phyloP scores from a whole-genome alignment of 352 stramenopile species.

The Phytopythium cucurbitacearum region DNA sequence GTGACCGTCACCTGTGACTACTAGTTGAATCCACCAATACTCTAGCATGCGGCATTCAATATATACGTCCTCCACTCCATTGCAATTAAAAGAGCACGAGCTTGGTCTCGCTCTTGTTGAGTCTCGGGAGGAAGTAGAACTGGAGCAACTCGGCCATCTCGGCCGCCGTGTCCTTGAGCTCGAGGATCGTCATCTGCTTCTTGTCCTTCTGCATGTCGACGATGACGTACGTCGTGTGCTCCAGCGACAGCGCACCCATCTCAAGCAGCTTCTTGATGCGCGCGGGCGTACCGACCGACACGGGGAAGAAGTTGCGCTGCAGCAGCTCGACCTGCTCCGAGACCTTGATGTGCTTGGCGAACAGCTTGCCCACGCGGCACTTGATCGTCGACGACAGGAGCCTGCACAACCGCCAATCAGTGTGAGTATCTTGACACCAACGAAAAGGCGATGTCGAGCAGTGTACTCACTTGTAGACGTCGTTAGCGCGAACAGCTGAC shows the following conservation, averaged over 20 bases:
- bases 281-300: slow-evolving; percentile 73
- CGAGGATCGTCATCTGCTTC: slow-evolving; percentile 77
- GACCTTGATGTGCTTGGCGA: slow-evolving; percentile 92
- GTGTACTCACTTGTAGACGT: slow-evolving; percentile 90
- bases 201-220: slow-evolving; percentile 88
- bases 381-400: slow-evolving; percentile 77
- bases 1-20: not conserved
- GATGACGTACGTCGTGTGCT: slow-evolving; percentile 77
- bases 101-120: slow-evolving; percentile 62
- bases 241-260: slow-evolving; percentile 62
- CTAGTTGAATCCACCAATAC: too few relatives aligned
- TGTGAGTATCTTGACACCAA: not conserved
- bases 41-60: too few relatives aligned
- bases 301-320: slow-evolving; percentile 57
- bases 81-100: slow-evolving; percentile 63
- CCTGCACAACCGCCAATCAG: slow-evolving; percentile 29
- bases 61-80: not conserved
- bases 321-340: slow-evolving; percentile 88
- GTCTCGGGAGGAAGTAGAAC: slow-evolving; percentile 62
- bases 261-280: slow-evolving; percentile 69
- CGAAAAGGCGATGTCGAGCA: slow-evolving; percentile 22
- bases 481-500: slow-evolving; percentile 88
- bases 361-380: slow-evolving; percentile 94
- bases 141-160: slow-evolving; percentile 80
- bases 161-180: slow-evolving; percentile 81